Evolutionary conservation across 2,329 filamentous ascomycete genomes (phyloP), one percentile per base, ranked within the genome.

Genomic region (Cladophialophora psammophila): DNA sequence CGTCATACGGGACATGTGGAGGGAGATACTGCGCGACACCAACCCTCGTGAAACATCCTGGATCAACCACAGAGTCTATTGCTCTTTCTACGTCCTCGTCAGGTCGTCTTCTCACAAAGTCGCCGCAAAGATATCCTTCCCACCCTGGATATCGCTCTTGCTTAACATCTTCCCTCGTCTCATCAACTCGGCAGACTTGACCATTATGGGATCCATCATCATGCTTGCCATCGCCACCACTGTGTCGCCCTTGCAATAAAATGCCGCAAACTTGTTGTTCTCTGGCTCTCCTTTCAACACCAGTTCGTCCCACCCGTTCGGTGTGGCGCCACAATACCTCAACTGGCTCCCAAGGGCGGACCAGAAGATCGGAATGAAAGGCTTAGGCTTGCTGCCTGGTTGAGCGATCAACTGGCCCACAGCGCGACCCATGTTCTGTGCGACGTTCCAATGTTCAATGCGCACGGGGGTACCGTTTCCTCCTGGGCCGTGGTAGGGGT

Each of bases 361-460:
- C 95, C 95, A 99, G 83, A 99, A 99, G 59, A 99, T 87, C 0
- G 95, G 95, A 65, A 95, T 94, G 79, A 97, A 97, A 2, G 87
- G 83, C 73, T 91, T 88, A 0, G 88, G 83, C 85, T 84, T 54
- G 84, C 78, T 7, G 70, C 70, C 79, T 0, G 90, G 86, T 74
- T 90, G 84, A 72, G 88, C 86, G 75, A 99, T 97, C 73, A 91
- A 87, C 60, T 84, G 84, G 1, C 93, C 95, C 0, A 91, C 94
- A 31, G 86, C 85, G 52, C 94, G 91, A 2, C 95, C 95, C 1
- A 92, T 85, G 75, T 98, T 97, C 76, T 98, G 95, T 4, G 95
- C 95, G 2, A 99, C 95, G 79, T 97, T 73, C 95, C 95, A 99
- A 78, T 99, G 95, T 83, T 99, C 95, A 76, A 98, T 97, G 70